These are phyloP conservation scores for Carpinus fangiana DNA, from an alignment of 306 rosid genomes.

Conservation along the genomic window DNA sequence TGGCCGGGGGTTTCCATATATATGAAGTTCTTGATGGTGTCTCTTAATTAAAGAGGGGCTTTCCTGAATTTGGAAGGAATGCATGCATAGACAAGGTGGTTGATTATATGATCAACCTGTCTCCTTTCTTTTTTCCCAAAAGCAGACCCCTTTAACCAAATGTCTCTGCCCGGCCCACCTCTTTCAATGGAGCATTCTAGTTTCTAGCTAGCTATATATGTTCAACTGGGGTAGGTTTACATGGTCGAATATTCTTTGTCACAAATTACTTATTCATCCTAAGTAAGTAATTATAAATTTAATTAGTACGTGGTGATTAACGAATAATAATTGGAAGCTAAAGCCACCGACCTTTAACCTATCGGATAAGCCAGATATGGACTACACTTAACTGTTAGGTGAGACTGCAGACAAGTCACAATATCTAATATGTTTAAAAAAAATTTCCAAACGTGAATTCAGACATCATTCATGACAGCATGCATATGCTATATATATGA, in stretches of 20 bases:
- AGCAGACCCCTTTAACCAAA: not conserved
- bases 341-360: too few relatives aligned
- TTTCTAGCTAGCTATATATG: not conserved
- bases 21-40: not conserved
- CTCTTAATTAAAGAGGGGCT: not conserved
- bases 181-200: not conserved
- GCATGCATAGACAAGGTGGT: conserved; percentile 5
- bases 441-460: not conserved
- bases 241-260: not conserved
- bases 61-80: conserved; percentile 3
- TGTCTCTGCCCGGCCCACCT: not conserved
- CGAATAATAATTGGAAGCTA: too few relatives aligned
- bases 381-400: too few relatives aligned
- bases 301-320: not conserved
- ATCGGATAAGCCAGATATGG: too few relatives aligned
- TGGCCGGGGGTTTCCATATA: not conserved
- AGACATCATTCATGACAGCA: conserved; percentile 32
- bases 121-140: not conserved
- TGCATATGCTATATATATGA: too few relatives aligned
- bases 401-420: not conserved
- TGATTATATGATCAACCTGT: not conserved
- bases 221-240: conserved; percentile 19
- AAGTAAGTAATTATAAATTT: not conserved
- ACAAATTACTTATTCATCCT: not conserved
- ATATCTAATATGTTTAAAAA: not conserved